A percentile compares a stretch with the other conserved stretches of the same genome.
Evolutionary conservation across 176 grass and related monocot genomes (phyloP).

Genomic region (Alloteropsis semialata): DNA sequence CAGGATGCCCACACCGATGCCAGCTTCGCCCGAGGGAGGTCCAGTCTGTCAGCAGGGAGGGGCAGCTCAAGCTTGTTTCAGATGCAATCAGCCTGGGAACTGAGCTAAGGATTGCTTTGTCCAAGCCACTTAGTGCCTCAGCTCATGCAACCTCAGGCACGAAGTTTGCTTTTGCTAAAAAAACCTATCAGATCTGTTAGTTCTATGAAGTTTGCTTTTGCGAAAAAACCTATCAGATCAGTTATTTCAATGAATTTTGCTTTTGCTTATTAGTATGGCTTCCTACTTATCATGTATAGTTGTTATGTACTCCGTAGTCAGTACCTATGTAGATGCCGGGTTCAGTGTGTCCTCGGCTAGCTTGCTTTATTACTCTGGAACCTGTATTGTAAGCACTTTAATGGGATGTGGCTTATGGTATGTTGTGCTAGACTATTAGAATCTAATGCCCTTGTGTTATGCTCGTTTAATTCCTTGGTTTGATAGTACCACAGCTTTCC

Average conservation of each 20-base stretch:
- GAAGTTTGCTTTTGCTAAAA: neutral
- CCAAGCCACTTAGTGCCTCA: neutral
- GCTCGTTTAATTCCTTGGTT: neutral
- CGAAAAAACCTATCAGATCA: no score
- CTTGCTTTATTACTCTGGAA: neutral
- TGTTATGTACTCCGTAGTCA: neutral
- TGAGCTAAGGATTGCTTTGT: neutral
- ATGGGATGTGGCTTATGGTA: neutral
- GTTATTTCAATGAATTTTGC: no score
- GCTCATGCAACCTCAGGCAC: neutral
- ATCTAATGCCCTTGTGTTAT: neutral
- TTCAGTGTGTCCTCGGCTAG: neutral
- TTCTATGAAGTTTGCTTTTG: neutral
- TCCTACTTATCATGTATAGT: neutral
- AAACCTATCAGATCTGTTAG: neutral
- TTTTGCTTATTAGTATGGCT: neutral
- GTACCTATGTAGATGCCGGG: neutral
- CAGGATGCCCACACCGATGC: neutral
- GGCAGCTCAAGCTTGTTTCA: conserved; percentile 34
- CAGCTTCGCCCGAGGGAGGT: neutral
- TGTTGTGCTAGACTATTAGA: neutral
- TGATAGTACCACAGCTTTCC: neutral
- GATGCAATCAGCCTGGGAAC: conserved; percentile 68
- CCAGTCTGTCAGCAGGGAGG: neutral
- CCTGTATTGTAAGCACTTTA: neutral